Base-by-base conservation (phyloP, 2,329 filamentous ascomycete genomes). In the Teratosphaeria nubilosa region DNA sequence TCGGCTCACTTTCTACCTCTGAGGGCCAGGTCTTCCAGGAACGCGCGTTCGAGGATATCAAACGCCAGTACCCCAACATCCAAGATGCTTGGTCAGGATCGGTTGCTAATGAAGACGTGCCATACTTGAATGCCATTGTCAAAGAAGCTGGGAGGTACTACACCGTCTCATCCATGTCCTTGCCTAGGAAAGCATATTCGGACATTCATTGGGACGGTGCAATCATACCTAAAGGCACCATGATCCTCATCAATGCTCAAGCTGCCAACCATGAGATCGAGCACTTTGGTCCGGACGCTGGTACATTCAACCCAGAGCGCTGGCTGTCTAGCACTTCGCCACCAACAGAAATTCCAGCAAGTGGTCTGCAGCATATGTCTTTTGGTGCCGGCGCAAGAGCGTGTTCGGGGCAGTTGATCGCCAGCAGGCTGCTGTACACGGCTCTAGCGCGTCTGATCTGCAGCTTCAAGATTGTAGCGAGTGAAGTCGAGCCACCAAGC, bases 211-310 rank as follows among this genome's bases (percentile, higher is more conserved):
- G 78, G 78, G 75, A 80, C 31, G 77, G 78, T 0, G 77, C 78
- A 0, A 72, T 73, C 6, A 81, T 82, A 51, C 79, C 79, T 0
- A 70, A 75, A 2, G 77, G 78, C 58, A 81, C 78, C 0, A 81
- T 82, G 78, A 74, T 81, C 1, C 68, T 82, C 56, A 78, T 82
- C 63, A 81, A 82, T 62, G 78, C 79, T 0, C 79, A 82, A 63
- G 80, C 80, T 24, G 79, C 74, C 0, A 82, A 82, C 61, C 80
- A 82, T 57, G 78, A 80, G 59, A 63, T 73, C 22, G 75, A 77
- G 57, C 77, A 81, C 62, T 82, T 78, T 61, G 79, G 79, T 11
- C 69, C 72, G 0, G 68, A 75, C 16, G 79, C 75, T 5, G 67
- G 64, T 2, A 72, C 62, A 1, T 82, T 82, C 69, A 71, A 81